phyloP scores from a whole-genome alignment of 257 asterid species.

The Penstemon newberryi region DNA sequence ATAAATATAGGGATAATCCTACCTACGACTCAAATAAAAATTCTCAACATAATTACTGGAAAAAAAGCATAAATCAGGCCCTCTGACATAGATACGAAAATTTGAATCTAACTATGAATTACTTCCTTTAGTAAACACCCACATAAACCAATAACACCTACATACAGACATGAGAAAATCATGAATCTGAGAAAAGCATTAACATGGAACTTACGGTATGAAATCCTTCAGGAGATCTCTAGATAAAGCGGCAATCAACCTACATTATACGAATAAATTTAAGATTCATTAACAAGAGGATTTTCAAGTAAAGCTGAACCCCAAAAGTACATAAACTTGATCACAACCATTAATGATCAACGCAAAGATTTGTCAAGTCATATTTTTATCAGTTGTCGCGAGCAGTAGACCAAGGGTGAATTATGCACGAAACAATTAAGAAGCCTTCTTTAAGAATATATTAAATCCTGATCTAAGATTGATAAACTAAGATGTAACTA shows the following conservation, averaged over 20 bases:
- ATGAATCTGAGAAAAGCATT: constrained; percentile 15
- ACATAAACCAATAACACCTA: background rate
- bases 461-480: background rate
- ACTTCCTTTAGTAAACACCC: too few species aligned
- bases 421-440: constrained; percentile 4
- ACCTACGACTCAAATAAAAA: too few species aligned
- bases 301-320: constrained; percentile 9
- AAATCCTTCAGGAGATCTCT: constrained; percentile 84
- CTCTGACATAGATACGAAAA: too few species aligned
- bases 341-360: background rate
- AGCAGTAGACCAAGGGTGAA: background rate
- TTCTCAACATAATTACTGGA: too few species aligned
- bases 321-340: constrained; percentile 2
- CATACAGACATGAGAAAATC: background rate
- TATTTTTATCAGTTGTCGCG: constrained; percentile 5
- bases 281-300: constrained; percentile 14
- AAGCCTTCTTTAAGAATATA: background rate
- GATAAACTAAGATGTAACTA: background rate
- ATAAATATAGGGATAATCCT: too few species aligned
- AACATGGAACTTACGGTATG: constrained; percentile 63
- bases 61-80: too few species aligned
- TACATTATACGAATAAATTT: constrained; percentile 33
- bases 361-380: background rate
- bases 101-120: too few species aligned
- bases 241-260: constrained; percentile 86